Conservation (phyloP, 257 asterid genomes). For the Solanum medicagineum region DNA sequence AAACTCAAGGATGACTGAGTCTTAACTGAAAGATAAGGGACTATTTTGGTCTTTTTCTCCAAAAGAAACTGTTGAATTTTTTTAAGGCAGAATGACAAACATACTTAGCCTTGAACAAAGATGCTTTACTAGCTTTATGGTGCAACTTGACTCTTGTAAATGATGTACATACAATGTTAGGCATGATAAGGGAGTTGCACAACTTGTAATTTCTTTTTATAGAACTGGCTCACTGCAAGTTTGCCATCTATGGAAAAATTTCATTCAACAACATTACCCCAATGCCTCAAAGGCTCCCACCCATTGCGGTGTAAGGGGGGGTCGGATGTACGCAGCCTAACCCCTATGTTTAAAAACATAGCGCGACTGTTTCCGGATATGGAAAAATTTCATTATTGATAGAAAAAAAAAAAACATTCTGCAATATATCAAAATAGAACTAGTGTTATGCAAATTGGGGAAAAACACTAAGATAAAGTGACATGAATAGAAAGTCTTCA, state of each 20-base stretch:
- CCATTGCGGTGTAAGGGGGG: too few relatives aligned
- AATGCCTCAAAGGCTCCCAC: too few relatives aligned
- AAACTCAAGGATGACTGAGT: too few relatives aligned
- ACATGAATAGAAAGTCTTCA: background rate
- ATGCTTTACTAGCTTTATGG: background rate
- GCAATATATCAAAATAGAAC: background rate
- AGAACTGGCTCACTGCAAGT: background rate
- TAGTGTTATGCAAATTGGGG: background rate
- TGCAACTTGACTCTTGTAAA: background rate
- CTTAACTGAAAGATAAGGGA: too few relatives aligned
- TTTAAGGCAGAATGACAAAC: background rate
- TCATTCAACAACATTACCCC: too few relatives aligned
- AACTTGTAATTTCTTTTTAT: background rate
- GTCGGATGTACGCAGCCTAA: too few relatives aligned
- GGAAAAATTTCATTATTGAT: background rate
- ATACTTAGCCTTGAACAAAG: background rate
- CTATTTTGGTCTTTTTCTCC: too few relatives aligned
- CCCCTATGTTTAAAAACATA: too few relatives aligned
- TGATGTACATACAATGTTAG: background rate
- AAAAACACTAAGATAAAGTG: background rate
- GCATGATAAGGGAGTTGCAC: background rate
- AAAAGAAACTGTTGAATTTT: background rate
- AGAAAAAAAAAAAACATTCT: background rate
- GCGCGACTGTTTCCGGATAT: too few relatives aligned
- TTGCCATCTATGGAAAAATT: background rate